Conservation (phyloP, 139 green algal species). For the Ettlia oleoabundans region DNA sequence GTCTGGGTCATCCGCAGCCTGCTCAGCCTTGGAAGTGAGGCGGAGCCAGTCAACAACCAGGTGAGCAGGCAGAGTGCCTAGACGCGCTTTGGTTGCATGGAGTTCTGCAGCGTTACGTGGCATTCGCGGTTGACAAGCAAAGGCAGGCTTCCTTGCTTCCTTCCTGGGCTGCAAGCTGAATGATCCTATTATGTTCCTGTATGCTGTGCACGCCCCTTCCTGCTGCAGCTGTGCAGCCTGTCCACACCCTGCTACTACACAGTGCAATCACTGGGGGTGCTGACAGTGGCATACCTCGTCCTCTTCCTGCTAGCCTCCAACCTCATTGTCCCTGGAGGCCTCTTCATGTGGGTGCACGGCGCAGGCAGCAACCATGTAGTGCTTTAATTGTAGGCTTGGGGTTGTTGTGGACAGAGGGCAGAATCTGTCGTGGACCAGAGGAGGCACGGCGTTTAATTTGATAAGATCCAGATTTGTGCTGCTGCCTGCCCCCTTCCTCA, state of each 20-base stretch:
- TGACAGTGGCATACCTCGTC: slow-evolving; percentile 70
- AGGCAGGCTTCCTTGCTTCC: background rate
- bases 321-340: slow-evolving; percentile 70
- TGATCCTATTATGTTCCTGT: background rate
- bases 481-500: background rate
- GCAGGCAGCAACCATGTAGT: too few species aligned
- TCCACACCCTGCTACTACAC: slow-evolving; percentile 65
- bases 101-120: too few species aligned
- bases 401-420: too few species aligned
- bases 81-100: background rate
- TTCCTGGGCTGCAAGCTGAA: background rate
- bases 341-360: slow-evolving; percentile 22
- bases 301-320: slow-evolving; percentile 79
- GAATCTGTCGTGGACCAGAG: too few species aligned
- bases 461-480: too few species aligned
- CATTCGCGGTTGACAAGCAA: too few species aligned
- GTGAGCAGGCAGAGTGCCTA: background rate
- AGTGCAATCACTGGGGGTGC: slow-evolving; percentile 58
- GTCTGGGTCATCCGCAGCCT: slow-evolving; percentile 80
- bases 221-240: slow-evolving; percentile 32
- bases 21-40: slow-evolving; percentile 54
- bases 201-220: background rate
- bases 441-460: too few species aligned
- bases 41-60: slow-evolving; percentile 46
- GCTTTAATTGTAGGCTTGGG: too few species aligned